phyloP scores from a whole-genome alignment of 768 basidiomycete genomes.

The Porphyrellus cyaneotinctus region DNA sequence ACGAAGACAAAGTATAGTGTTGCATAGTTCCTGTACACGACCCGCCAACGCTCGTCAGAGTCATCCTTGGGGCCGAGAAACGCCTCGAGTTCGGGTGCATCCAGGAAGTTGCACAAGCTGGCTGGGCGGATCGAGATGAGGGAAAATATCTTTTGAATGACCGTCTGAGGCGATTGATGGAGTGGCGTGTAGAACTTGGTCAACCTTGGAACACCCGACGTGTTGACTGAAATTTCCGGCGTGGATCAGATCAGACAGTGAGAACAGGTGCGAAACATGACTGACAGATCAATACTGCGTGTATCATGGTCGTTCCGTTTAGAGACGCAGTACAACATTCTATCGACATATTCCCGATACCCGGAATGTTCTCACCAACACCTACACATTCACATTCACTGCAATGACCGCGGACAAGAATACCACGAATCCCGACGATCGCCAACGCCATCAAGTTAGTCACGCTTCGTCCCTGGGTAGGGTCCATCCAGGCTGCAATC shows the following conservation, averaged over 20 bases:
- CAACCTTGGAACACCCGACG: slow-evolving; percentile 78
- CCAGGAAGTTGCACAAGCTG: slow-evolving; percentile 92
- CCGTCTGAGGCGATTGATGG: slow-evolving; percentile 52
- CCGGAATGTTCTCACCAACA: not conserved
- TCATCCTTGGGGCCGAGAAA: slow-evolving; percentile 54
- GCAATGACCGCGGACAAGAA: not conserved
- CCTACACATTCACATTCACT: too few relatives aligned
- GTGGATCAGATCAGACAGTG: slow-evolving; percentile 14
- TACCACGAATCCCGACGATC: not conserved
- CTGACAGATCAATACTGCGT: slow-evolving; percentile 82
- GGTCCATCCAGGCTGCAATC: slow-evolving; percentile 72
- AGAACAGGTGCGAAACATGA: slow-evolving; percentile 21
- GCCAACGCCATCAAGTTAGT: not conserved
- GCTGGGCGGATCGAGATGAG: slow-evolving; percentile 79
- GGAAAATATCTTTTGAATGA: slow-evolving; percentile 87
- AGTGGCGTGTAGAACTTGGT: slow-evolving; percentile 88
- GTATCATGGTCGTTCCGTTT: slow-evolving; percentile 54
- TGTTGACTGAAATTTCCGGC: slow-evolving; percentile 68
- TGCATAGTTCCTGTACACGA: slow-evolving; percentile 94
- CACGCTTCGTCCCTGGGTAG: slow-evolving; percentile 65
- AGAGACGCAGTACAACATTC: not conserved
- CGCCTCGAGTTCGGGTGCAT: slow-evolving; percentile 81
- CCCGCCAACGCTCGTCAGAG: slow-evolving; percentile 65
- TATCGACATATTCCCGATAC: not conserved
- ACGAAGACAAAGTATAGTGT: slow-evolving; percentile 97